These are phyloP conservation scores for Amaranthus hypochondriacus DNA, from an alignment of 148 eudicot species.

Conservation along the genomic window DNA sequence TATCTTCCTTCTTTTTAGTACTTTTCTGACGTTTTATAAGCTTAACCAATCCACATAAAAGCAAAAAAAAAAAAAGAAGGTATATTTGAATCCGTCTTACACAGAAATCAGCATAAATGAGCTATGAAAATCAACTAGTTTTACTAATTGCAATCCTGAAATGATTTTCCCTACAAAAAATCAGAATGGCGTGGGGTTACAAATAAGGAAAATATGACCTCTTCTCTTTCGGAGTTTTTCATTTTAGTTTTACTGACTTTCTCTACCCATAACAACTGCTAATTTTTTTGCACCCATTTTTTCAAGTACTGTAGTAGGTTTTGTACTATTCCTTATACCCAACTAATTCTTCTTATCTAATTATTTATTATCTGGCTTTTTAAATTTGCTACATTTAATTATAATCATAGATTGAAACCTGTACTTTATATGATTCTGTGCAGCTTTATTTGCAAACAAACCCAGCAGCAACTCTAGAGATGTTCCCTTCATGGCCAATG, in stretches of 20 bases:
- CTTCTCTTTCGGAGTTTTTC: conserved; percentile 2
- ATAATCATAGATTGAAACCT: not conserved
- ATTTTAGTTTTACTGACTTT: conserved; percentile 36
- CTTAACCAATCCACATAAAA: conserved; percentile 34
- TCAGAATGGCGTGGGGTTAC: conserved; percentile 74
- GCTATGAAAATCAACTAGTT: not conserved
- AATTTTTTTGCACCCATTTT: not conserved
- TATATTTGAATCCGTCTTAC: conserved; percentile 37
- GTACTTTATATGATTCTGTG: conserved; percentile 35
- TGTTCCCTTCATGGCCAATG: conserved; percentile 99
- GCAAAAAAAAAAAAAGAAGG: not conserved
- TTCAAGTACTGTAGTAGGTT: not conserved
- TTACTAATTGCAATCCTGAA: conserved; percentile 49
- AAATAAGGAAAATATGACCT: conserved; percentile 50
- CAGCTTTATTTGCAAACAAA: conserved; percentile 82
- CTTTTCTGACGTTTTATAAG: conserved; percentile 42
- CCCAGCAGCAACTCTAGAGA: conserved; percentile 97
- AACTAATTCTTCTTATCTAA: too few species aligned
- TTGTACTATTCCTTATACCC: not conserved
- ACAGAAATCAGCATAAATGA: conserved; percentile 10
- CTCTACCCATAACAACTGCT: not conserved
- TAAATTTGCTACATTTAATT: conserved; percentile 30
- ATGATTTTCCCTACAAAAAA: conserved; percentile 42
- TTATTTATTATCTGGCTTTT: not conserved
- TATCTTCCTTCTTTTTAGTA: not conserved